Evolutionary conservation across 345 rosid genomes (phyloP), one percentile per base, ranked within the genome.

Genomic region (Gossypioides kirkii): DNA sequence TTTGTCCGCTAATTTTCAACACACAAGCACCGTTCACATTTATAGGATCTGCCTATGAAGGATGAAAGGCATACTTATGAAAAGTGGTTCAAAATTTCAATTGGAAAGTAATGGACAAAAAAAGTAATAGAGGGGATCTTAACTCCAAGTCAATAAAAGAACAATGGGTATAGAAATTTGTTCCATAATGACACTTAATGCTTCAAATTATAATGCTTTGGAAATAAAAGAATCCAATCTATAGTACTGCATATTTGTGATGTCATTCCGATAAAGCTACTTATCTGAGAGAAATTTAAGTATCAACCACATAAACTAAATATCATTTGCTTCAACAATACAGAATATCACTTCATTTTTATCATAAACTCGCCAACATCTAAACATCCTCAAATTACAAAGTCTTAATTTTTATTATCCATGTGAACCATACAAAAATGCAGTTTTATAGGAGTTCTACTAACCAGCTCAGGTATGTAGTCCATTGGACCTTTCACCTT

Each of bases 401-500:
- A 59, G 28, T 58, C 64, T 14, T 25, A 14, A 17, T 8, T 17
- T 17, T 46, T 43, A 18, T 47, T 12, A 16, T 12, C 11, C 65
- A 47, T 60, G 28, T 49, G 46, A 25, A 62, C 25, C 28, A 38
- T 13, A 73, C 53, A 13, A 62, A 79, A 66, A 8, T 9, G 60
- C 20, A 26, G 8, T 36, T 65, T 49, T n/a, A 50, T 28, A 26
- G 47, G 47, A 73, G 53, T 61, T 54, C 3, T 65, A 81, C 98
- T 3, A 75, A 95, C 99, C 97, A 95, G 89, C 82, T 95, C 99
- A 77, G 99, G 93, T 2, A 93, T 93, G 80, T 89, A 93, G 70
- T 95, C 99, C 87, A 86, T 87, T 42, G 81, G 77, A 64, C 86
- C 94, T 81, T 90, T 89, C 83, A 95, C 93, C 81, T 95, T 95